Evolutionary conservation across 1,284 basidiomycete species (phyloP), one percentile per base, ranked within the genome.

Genomic region (Cryptococcus neoformans): DNA sequence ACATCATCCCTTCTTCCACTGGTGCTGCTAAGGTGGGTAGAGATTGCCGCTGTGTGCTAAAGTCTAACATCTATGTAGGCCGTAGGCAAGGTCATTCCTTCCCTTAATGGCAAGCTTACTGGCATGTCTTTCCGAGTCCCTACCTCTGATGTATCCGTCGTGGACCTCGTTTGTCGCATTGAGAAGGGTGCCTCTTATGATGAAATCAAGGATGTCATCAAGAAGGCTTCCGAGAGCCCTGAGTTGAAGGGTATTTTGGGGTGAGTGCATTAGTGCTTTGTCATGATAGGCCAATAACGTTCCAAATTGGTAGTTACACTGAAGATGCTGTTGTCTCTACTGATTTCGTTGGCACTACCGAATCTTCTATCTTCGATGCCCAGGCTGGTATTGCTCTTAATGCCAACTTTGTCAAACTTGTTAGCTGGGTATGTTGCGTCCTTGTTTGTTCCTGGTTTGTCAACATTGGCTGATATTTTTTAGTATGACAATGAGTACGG

Each of bases 1-100:
- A 99, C 87, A 98, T 99, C 82, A 99, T 99, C 78, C 95, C 95
- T 59, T 98, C 95, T 37, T 96, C 92, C 73, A 99, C 96, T 64
- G 95, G 95, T 83, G 95, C 95, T 65, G 96, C 96, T 80, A 99
- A 99, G 81, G 76, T 75, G 60, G 44, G 68, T 62, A 21, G 21
- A 21, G 21, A 21, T 21, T 21, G 21, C 21, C 21, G 21, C 34
- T 12, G 34, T 34, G 35, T 16, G 40, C 17, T 21, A 40, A 11
- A n/a, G 21, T 51, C 44, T 6, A 45, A 35, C 28, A 12, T 11
- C 4, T 21, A 12, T 62, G 92, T 51, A 72, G 85, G 92, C 94
- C 65, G 95, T 98, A 77, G 95, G 95, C 76, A 97, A 99, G 85
- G 95, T 99, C 79, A 99, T 99, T 78, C 95, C 95, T 64, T 80